Percentiles rank a stretch among this genome's conserved stretches.
These are phyloP conservation scores for Primulina huaijiensis DNA, from an alignment of 257 asterid species.

Conservation along the genomic window DNA sequence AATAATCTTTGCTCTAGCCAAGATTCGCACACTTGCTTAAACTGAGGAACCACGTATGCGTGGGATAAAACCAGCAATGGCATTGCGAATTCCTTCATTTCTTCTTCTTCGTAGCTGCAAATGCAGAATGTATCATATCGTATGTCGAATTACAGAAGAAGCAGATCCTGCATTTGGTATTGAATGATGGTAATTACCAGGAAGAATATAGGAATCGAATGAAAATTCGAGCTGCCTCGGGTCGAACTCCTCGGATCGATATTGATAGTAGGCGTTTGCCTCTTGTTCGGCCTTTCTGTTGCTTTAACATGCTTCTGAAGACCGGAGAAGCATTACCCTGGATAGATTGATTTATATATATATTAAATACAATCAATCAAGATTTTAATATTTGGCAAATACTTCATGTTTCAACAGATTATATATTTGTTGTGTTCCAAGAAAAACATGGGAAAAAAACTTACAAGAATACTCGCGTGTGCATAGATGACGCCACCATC, in stretches of 20 bases:
- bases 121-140: not conserved
- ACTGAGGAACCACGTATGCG: slow-evolving; percentile 53
- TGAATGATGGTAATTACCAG: slow-evolving; percentile 41
- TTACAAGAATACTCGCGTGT: slow-evolving; percentile 66
- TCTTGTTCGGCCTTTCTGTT: slow-evolving; percentile 29
- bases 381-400: too few species aligned
- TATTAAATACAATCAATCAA: not conserved
- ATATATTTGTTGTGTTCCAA: too few species aligned
- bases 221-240: slow-evolving; percentile 74
- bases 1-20: slow-evolving; percentile 58
- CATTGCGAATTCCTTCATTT: slow-evolving; percentile 57
- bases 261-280: slow-evolving; percentile 37
- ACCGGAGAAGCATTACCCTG: slow-evolving; percentile 86
- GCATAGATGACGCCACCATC: slow-evolving; percentile 58
- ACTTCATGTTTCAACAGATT: not conserved
- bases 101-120: slow-evolving; percentile 66
- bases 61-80: slow-evolving; percentile 71
- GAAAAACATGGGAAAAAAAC: slow-evolving; percentile 18
- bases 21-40: slow-evolving; percentile 57
- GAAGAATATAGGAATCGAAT: slow-evolving; percentile 79
- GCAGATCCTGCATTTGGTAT: not conserved
- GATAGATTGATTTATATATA: not conserved
- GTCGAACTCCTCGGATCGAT: slow-evolving; percentile 66
- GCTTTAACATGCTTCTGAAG: slow-evolving; percentile 51
- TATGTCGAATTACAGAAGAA: not conserved